phyloP scores from a whole-genome alignment of 306 rosid genomes.

The Pyrus communis region DNA sequence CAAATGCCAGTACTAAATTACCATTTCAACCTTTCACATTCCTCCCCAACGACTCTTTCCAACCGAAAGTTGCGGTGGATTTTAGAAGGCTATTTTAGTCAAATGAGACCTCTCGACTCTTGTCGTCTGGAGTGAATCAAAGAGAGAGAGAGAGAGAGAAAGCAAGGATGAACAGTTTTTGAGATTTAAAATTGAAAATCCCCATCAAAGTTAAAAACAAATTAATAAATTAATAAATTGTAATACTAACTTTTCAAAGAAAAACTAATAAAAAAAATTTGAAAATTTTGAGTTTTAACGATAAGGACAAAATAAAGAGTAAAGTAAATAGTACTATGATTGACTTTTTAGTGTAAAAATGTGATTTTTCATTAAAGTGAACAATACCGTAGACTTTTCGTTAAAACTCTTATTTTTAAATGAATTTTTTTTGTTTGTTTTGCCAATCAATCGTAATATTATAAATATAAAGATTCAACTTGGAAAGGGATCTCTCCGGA shows the following conservation, averaged over 20 bases:
- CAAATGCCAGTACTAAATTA: neutral
- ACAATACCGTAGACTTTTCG: too few relatives aligned
- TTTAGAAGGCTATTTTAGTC: constrained; percentile 14
- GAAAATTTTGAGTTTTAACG: too few relatives aligned
- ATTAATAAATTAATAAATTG: neutral
- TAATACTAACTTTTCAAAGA: neutral
- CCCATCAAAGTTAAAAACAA: neutral
- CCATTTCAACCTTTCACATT: neutral
- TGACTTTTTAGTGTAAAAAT: too few relatives aligned
- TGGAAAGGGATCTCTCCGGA: too few relatives aligned
- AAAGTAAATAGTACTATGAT: too few relatives aligned
- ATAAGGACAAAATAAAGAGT: too few relatives aligned
- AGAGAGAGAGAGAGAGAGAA: too few relatives aligned
- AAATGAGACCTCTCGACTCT: neutral
- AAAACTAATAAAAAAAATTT: too few relatives aligned
- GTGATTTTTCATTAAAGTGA: too few relatives aligned
- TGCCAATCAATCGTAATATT: too few relatives aligned
- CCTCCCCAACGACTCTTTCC: neutral
- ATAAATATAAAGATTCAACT: too few relatives aligned
- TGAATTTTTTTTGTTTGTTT: neutral
- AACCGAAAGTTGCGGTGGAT: neutral
- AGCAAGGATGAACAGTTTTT: neutral
- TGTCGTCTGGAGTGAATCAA: neutral
- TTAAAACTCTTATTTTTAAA: neutral
- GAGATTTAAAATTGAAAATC: constrained; percentile 25